Evolutionary conservation across 768 basidiomycete species (phyloP).

Genomic region (Amanita jacksonii): DNA sequence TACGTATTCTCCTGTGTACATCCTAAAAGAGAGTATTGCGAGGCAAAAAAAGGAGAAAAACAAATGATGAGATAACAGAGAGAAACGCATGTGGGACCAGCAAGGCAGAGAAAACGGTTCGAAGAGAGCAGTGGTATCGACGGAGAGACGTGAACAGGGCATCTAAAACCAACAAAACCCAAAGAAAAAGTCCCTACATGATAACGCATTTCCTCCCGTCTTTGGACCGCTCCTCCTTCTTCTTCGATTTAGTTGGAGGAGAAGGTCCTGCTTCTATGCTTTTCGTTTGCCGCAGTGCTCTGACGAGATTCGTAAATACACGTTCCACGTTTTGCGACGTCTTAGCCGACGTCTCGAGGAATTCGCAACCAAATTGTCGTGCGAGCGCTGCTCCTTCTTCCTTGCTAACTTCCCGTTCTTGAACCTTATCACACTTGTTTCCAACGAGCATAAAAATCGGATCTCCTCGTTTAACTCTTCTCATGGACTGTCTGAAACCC

Average conservation of each 20-base stretch:
- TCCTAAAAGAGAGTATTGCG: slow-evolving; percentile 17
- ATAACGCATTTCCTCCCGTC: slow-evolving; percentile 59
- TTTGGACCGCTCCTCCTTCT: slow-evolving; percentile 16
- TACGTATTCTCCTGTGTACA: slow-evolving; percentile 7
- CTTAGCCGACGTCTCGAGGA: slow-evolving; percentile 96
- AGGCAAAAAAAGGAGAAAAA: slow-evolving; percentile 13
- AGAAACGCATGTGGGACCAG: slow-evolving; percentile 15
- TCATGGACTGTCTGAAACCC: slow-evolving; percentile 83
- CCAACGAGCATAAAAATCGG: slow-evolving; percentile 92
- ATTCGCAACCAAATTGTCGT: slow-evolving; percentile 79
- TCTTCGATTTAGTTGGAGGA: slow-evolving; percentile 29
- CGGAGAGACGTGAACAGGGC: slow-evolving; percentile 63
- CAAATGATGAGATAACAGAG: slow-evolving; percentile 14
- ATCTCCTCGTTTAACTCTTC: slow-evolving; percentile 76
- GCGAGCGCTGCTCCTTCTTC: slow-evolving; percentile 85
- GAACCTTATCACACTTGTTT: slow-evolving; percentile 92
- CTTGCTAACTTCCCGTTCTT: slow-evolving; percentile 82
- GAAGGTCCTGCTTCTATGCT: slow-evolving; percentile 39
- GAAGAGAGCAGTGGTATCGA: slow-evolving; percentile 67
- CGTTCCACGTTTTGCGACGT: slow-evolving; percentile 87
- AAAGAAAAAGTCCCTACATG: slow-evolving; percentile 65
- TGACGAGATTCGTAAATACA: slow-evolving; percentile 83
- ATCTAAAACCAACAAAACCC: slow-evolving; percentile 54
- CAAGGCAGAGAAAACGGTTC: slow-evolving; percentile 21
- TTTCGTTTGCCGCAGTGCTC: slow-evolving; percentile 66